Evolutionary conservation across 305 asterid genomes (phyloP), one percentile per base, ranked within the genome.

Genomic region (Fraxinus greggii): DNA sequence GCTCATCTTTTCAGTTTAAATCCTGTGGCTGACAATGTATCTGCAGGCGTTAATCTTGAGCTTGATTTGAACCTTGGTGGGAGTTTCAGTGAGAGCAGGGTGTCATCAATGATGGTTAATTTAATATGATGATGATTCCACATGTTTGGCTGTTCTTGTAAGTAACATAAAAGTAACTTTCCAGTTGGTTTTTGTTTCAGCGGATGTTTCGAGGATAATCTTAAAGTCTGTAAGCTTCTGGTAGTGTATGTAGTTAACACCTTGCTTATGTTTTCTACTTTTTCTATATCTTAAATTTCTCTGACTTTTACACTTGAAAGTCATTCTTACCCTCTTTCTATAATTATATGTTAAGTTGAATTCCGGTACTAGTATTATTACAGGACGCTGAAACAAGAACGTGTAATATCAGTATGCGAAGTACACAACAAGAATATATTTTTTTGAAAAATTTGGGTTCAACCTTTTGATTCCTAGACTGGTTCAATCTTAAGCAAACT

Each of bases 1-100:
- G 94, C 90, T 7, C 91, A 92, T 12, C 92, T 94, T 0, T 94
- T 94, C 40, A 91, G 94, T 75, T 54, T 83, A 3, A 36, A 28
- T 65, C 80, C 87, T 5, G 78, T 8, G 3, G 36, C 1, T 4
- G 83, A 81, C 1, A 42, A 54, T 31, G 69, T 61, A 36, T 9
- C n/a, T 1, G 17, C 38, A 24, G 69, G 54, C 24, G 85, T 67
- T 15, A 48, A 78, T 76, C 61, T 85, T 86, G 93, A 85, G 89
- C 92, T 89, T 63, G 90, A 85, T 69, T 85, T 89, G 89, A 87
- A 88, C 73, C 78, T 88, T 29, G 85, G 84, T 72, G 83, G 79
- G 31, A 10, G 74, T 59, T 56, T 84, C 13, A 61, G 79, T 21
- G 75, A 75, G 33, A 81, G 63, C 54, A 85, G 69, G 80, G 80